Base-by-base conservation (phyloP, 1,284 basidiomycete species). In the Psilocybe mexicana region DNA sequence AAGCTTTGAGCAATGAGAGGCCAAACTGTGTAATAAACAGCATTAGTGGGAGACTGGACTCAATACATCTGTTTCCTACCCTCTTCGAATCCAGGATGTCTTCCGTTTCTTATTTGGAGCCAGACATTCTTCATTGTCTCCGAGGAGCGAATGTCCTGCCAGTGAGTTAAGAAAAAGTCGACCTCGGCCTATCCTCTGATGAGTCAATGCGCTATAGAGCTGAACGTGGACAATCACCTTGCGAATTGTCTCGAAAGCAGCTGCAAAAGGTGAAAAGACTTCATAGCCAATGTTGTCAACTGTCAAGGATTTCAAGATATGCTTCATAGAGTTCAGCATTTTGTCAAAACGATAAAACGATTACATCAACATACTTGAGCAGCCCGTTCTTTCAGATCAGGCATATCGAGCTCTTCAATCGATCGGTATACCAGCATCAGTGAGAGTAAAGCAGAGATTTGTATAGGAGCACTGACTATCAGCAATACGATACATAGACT, bases 401-500 rank as follows among this genome's bases (percentile, higher is more conserved):
- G 67, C 36, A 93, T 75, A 61, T 86, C 86, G 36, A 93, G 77
- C 73, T 88, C 89, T 86, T 57, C 45, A n/a, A 18, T 18, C 18
- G 18, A 18, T 18, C 3, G 43, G 26, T 46, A 30, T 6, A 18
- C 38, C 30, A 24, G 58, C 58, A 52, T 53, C 51, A 36, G n/a
- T 30, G 30, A 8, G 8, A 6, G 30, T 33, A 8, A 33, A 6
- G 30, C 50, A 36, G 23, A 51, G 28, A n/a, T 10, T 33, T 33
- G 30, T 4, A 45, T 30, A 12, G 52, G n/a, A n/a, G 40, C 52
- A 76, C 86, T 67, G 63, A 92, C 89, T 84, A 66, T 94, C 92
- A 2, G 92, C 92, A n/a, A 94, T 79, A 43, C 90, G 79, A 70
- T 93, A 95, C n/a, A 89, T 86, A 2, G 93, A 88, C 73, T 95